phyloP scores from a whole-genome alignment of 371 early-diverging fungal species.

The Mucor racemosus region DNA sequence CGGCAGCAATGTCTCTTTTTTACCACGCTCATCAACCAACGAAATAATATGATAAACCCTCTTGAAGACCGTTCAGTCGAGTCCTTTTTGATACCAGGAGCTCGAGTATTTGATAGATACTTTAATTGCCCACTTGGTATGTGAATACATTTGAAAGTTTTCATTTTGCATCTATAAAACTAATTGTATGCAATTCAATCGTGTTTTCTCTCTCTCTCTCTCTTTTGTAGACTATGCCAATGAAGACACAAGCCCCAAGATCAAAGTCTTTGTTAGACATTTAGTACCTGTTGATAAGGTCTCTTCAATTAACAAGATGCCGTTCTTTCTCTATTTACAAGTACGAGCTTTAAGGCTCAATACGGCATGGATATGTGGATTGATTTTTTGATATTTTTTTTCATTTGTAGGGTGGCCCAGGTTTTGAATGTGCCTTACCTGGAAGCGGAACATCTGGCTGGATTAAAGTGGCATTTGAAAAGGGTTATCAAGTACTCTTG shows the following conservation, averaged over 20 bases:
- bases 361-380: neutral
- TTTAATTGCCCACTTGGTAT: constrained; percentile 62
- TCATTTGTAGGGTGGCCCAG: constrained; percentile 60
- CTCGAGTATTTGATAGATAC: constrained; percentile 62
- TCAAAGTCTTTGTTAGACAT: constrained; percentile 65
- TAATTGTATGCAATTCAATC: too few relatives aligned
- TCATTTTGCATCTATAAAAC: neutral
- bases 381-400: neutral
- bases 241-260: constrained; percentile 29
- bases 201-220: neutral
- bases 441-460: constrained; percentile 60
- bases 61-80: constrained; percentile 52
- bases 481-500: constrained; percentile 71
- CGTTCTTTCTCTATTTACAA: constrained; percentile 67
- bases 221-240: constrained; percentile 44
- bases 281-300: constrained; percentile 58
- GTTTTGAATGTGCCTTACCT: constrained; percentile 60
- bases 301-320: constrained; percentile 51
- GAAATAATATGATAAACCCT: constrained; percentile 19
- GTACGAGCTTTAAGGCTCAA: constrained; percentile 22
- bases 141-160: neutral
- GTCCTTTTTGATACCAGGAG: constrained; percentile 60
- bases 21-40: constrained; percentile 2
- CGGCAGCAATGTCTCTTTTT: neutral
- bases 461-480: constrained; percentile 64